These are phyloP conservation scores for Udeniomyces megalosporus DNA, from an alignment of 768 basidiomycete species.

Conservation along the genomic window DNA sequence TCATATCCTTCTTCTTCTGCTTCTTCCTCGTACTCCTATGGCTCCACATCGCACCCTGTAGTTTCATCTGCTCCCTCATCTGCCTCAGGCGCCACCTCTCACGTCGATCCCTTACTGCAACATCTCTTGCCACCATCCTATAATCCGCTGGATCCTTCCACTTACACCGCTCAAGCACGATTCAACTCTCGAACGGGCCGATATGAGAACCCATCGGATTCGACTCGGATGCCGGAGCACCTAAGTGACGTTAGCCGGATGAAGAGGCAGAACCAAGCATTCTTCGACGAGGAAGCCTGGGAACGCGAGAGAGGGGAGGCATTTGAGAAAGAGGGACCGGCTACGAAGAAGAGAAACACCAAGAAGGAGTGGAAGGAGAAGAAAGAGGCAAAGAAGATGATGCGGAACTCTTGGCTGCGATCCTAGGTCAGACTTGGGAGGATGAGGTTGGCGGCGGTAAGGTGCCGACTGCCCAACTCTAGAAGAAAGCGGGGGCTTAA, in stretches of 20 bases:
- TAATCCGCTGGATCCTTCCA: not conserved
- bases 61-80: not conserved
- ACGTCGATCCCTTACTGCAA: conserved; percentile 3
- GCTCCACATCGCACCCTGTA: not conserved
- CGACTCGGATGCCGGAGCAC: conserved; percentile 1
- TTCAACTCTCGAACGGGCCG: conserved; percentile 10
- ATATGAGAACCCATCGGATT: not conserved
- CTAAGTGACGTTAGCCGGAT: conserved; percentile 2
- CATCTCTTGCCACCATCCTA: conserved; percentile 6
- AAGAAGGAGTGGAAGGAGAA: conserved; percentile 7
- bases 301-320: conserved; percentile 10
- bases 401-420: not conserved
- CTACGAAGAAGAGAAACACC: conserved; percentile 2
- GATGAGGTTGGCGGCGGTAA: too few species aligned
- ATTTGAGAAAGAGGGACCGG: not conserved
- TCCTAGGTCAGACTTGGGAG: not conserved
- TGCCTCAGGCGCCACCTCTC: not conserved
- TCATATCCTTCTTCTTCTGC: not conserved
- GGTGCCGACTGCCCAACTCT: too few species aligned
- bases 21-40: not conserved
- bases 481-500: too few species aligned
- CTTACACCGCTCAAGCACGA: not conserved
- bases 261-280: conserved; percentile 3
- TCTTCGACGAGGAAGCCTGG: conserved; percentile 11
- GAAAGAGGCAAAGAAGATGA: conserved; percentile 2